Conservation (phyloP, 345 rosid genomes). For the Dipteronia sinensis region DNA sequence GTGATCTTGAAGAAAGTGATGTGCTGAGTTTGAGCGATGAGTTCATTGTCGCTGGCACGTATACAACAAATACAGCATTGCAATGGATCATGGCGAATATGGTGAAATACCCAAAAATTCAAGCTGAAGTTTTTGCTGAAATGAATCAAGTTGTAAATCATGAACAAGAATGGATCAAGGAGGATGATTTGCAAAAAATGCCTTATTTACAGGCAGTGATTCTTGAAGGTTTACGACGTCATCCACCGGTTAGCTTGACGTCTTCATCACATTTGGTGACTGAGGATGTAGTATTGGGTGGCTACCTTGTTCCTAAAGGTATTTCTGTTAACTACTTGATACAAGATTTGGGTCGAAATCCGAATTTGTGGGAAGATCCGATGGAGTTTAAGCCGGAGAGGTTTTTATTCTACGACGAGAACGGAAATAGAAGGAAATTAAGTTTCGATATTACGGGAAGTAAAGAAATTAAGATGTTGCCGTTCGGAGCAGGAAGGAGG, state of each 20-base stretch:
- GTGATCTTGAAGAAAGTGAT: slow-evolving; percentile 17
- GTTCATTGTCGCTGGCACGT: slow-evolving; percentile 21
- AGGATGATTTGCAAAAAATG: slow-evolving; percentile 15
- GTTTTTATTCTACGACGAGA: not conserved
- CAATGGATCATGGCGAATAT: slow-evolving; percentile 31
- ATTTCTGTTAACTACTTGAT: slow-evolving; percentile 26
- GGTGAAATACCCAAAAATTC: slow-evolving; percentile 23
- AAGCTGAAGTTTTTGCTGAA: slow-evolving; percentile 15
- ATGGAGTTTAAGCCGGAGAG: no score
- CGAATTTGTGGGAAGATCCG: slow-evolving; percentile 15
- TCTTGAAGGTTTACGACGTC: slow-evolving; percentile 19
- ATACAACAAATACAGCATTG: slow-evolving; percentile 14
- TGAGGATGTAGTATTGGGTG: slow-evolving; percentile 10
- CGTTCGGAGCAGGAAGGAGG: slow-evolving; percentile 30
- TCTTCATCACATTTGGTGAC: slow-evolving; percentile 1
- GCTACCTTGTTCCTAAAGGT: slow-evolving; percentile 21
- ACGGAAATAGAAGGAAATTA: not conserved
- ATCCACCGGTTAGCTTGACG: slow-evolving; percentile 9
- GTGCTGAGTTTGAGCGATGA: slow-evolving; percentile 18
- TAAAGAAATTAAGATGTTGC: not conserved
- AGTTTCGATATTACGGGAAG: slow-evolving; percentile 14
- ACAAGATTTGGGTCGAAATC: slow-evolving; percentile 29
- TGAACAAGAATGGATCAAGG: not conserved
- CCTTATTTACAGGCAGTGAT: slow-evolving; percentile 16
- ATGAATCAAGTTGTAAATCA: slow-evolving; percentile 16